Evolutionary conservation across 352 stramenopile species (phyloP), one percentile per base, ranked within the genome.

Genomic region (Pythium phragmitis): DNA sequence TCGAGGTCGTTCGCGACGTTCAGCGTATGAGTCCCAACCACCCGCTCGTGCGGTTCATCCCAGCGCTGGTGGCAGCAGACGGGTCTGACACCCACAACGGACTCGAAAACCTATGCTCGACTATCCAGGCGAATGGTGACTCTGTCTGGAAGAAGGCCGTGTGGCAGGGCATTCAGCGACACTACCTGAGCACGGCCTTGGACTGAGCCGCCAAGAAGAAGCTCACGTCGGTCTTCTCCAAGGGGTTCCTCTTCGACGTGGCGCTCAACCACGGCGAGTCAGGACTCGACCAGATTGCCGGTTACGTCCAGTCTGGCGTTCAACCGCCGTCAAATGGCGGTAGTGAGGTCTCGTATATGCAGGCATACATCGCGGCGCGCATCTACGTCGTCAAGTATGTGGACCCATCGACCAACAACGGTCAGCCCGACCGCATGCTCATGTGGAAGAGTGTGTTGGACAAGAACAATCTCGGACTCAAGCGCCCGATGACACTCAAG

Each of bases 171-270:
- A 51, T 61, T 17, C 12, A 41, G 23, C 8, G 19, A 9, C 5
- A 52, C 19, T 61, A 61, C 41, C n/a, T 14, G 17, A 37, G 46
- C 34, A 13, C 39, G 4, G 54, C 54, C 6, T 34, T 51, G 6
- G 16, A 19, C 17, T 61, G 42, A 14, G 54, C 54, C 1, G n/a
- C 12, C 23, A 12, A 61, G 39, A 23, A 61, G 13, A 12, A 51
- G 19, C 37, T 61, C 4, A 51, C 34, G 14, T 41, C n/a, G 21
- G 39, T 37, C 9, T 39, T 61, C 39, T 49, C 54, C 5, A 61
- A 61, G 54, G 54, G 54, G 1, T 61, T 61, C 23, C 39, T 61
- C 12, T 51, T 61, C 26, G 54, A 61, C 23, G 37, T 61, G 1
- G 54, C 54, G 8, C 39, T 61, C 16, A 61, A 61, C 39, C 37